These are phyloP conservation scores for Aspergillus floridensis DNA, from an alignment of 2,329 filamentous ascomycete species.

Conservation along the genomic window DNA sequence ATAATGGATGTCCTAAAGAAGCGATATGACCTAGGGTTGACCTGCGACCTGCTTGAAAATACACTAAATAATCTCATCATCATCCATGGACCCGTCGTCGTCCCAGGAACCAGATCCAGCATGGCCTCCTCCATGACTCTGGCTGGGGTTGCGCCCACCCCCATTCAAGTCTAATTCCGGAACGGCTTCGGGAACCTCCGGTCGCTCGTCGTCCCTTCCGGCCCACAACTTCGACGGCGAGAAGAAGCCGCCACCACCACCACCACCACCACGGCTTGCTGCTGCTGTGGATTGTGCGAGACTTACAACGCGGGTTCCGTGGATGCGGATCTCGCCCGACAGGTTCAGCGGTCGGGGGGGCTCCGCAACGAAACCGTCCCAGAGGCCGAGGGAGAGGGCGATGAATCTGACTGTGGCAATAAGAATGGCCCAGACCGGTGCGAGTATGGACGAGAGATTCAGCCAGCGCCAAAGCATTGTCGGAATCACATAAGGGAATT, in stretches of 20 bases:
- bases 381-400: constrained; percentile 39
- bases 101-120: constrained; percentile 11
- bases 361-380: constrained; percentile 45
- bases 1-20: no score
- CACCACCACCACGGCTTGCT: background rate
- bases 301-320: constrained; percentile 24
- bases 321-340: constrained; percentile 31
- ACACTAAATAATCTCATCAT: constrained; percentile 31
- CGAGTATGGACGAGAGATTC: constrained; percentile 32
- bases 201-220: constrained; percentile 1
- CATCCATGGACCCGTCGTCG: constrained; percentile 29
- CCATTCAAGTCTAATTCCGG: constrained; percentile 9
- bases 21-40: background rate
- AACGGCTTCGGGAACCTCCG: constrained; percentile 4
- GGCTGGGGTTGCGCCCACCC: background rate
- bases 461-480: constrained; percentile 53
- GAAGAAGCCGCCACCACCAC: constrained; percentile 7
- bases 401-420: constrained; percentile 32
- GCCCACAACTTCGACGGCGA: constrained; percentile 8
- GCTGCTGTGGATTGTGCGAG: constrained; percentile 18
- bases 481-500: constrained; percentile 55
- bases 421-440: constrained; percentile 30
- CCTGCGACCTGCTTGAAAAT: background rate
- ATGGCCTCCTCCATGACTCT: constrained; percentile 8
- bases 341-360: constrained; percentile 25